Evolutionary conservation across 371 early-diverging fungal species (phyloP), one percentile per base, ranked within the genome.

Genomic region (Rhizomucor pusillus): DNA sequence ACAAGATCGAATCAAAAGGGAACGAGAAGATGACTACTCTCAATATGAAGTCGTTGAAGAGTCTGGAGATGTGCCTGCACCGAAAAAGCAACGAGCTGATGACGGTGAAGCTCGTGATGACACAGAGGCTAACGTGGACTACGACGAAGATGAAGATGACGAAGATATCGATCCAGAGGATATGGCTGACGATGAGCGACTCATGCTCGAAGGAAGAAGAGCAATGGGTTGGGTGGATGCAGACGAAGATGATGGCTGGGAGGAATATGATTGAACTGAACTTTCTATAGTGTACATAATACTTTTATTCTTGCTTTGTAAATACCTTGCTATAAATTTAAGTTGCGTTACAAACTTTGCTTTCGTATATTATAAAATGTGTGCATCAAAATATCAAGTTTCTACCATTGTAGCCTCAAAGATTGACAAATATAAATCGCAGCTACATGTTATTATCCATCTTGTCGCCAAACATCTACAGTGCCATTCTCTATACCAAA

Each of bases 401-500:
- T 29, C 29, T 29, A 7, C n/a, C n/a, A n/a, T n/a, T n/a, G n/a
- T n/a, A n/a, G n/a, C n/a, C n/a, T n/a, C 29, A 29, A 29, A 29
- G 7, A 29, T n/a, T 29, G 29, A 29, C 29, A 29, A 29, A 29
- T 29, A n/a, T n/a, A n/a, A n/a, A n/a, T n/a, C n/a, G n/a, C n/a
- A n/a, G n/a, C n/a, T n/a, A n/a, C n/a, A 14, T 11, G 33, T 18
- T 44, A 18, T 37, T 22, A 19, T 40, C 13, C 39, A 7, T n/a
- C n/a, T n/a, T 7, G 29, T 3, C 29, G 29, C 29, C 29, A 22
- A 22, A 39, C 14, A 29, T 34, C 23, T 5, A 56, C 48, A 43
- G 41, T 39, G 25, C 56, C 56, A 43, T 56, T 49, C 3, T 20
- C 41, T 41, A 41, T 69, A 6, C 94, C 95, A 73, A 93, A 88